Base-by-base conservation (phyloP, 73 alveolate species). In the Blepharisma stoltei region DNA sequence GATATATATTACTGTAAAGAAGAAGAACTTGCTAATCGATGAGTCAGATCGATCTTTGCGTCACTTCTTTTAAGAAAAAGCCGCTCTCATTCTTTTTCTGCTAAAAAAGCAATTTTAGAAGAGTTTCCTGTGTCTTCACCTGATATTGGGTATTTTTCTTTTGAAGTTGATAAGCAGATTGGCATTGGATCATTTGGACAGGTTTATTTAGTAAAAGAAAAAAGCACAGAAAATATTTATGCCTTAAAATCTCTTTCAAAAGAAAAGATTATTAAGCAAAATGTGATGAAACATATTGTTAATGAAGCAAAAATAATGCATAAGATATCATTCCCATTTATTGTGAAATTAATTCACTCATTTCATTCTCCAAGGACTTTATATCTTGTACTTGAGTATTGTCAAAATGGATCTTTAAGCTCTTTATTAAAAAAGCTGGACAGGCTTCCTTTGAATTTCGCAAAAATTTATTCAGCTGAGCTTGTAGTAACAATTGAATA, bases 181-280 rank as follows among this genome's bases (percentile, higher is more conserved):
- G 99, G 99, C 5, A 53, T 81, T 50, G 99, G 99, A 6, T 65
- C 93, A 11, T 95, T 84, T 76, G 99, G 94, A 44, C 83, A 84
- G 76, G 99, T 94, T 18, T 92, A 45, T 75, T 45, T 91, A 55
- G 96, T 89, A 0, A 50, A 71, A 81, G 77, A 79, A 78, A 95
- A 87, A 27, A 66, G 83, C 18, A 78, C 88, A 55, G 80, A 81
- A 43, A 82, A 90, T 60, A 47, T 90, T 3, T 92, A 80, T 78
- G 99, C 99, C 11, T 87, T 95, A 88, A 95, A 95, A 81, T 41
- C 82, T 43, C 76, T 95, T 78, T 80, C 88, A 47, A 95, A 93
- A 80, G 94, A 86, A 54, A 78, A 86, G 21, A 77, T 95, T 18
- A 82, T 80, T 46, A 66, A 77, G 81, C 83, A 90, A 50, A 84